Conservation (phyloP, 2,329 filamentous ascomycete species). For the Ustulina deusta region DNA sequence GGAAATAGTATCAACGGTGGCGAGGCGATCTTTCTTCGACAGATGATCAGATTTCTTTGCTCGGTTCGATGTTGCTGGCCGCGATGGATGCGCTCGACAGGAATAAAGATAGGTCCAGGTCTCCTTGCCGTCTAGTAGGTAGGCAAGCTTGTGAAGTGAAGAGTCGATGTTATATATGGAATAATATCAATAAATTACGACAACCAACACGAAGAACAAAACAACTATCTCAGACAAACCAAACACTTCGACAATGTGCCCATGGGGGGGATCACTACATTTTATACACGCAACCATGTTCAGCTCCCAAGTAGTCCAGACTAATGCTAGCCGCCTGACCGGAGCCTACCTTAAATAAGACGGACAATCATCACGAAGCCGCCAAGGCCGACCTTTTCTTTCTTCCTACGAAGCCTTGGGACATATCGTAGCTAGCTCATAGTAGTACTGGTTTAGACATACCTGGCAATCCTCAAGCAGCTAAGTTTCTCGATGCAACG, state of each 20-base stretch:
- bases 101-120: background rate
- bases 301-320: conserved; percentile 7
- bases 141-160: background rate
- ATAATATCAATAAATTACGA: background rate
- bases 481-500: conserved; percentile 1
- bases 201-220: conserved; percentile 6
- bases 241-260: background rate
- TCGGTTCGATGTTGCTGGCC: background rate
- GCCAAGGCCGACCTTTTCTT: conserved; percentile 1
- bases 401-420: conserved; percentile 6
- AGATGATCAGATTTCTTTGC: conserved; percentile 4
- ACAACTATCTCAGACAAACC: conserved; percentile 8
- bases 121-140: background rate
- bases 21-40: conserved; percentile 10
- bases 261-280: background rate
- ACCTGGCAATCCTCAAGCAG: background rate
- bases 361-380: conserved; percentile 1
- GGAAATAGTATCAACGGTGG: background rate
- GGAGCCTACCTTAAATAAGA: conserved; percentile 20
- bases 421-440: conserved; percentile 3
- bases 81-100: background rate
- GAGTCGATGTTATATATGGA: conserved; percentile 16
- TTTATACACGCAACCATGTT: conserved; percentile 27
- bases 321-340: conserved; percentile 15
- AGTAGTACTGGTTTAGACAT: conserved; percentile 3